A percentile compares a stretch with the other conserved stretches of the same genome.
These are phyloP conservation scores for Skeletonema marinoi DNA, from an alignment of 108 stramenopile genomes.

Conservation along the genomic window DNA sequence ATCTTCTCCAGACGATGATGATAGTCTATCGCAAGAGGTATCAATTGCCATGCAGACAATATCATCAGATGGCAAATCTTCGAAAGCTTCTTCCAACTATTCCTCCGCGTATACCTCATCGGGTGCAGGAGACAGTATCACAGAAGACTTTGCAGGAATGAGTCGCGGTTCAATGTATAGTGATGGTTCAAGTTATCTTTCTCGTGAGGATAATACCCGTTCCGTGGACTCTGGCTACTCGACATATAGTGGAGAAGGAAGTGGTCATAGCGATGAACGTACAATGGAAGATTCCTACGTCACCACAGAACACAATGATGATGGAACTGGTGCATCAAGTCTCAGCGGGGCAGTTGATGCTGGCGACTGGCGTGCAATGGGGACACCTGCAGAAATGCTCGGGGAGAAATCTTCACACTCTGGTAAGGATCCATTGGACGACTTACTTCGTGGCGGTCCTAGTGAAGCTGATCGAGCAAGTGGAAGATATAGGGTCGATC, in stretches of 20 bases:
- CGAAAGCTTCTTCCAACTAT: neutral
- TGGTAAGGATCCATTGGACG: neutral
- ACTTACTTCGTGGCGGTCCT: neutral
- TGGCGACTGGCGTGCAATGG: constrained; percentile 19
- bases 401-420: neutral
- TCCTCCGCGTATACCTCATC: neutral
- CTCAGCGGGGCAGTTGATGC: constrained; percentile 12
- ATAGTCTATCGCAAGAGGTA: neutral
- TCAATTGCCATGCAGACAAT: neutral
- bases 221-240: neutral
- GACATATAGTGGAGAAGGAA: neutral
- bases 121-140: neutral
- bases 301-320: constrained; percentile 7
- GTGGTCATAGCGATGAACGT: neutral
- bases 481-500: neutral
- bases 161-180: neutral
- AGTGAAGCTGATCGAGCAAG: constrained; percentile 1
- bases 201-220: neutral
- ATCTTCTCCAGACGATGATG: constrained; percentile 3
- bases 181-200: neutral
- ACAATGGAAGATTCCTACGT: constrained; percentile 6
- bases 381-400: neutral
- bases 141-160: neutral
- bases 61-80: neutral
- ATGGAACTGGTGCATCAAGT: neutral